phyloP scores from a whole-genome alignment of 2,329 filamentous ascomycete species.

The Cordyceps javanica region DNA sequence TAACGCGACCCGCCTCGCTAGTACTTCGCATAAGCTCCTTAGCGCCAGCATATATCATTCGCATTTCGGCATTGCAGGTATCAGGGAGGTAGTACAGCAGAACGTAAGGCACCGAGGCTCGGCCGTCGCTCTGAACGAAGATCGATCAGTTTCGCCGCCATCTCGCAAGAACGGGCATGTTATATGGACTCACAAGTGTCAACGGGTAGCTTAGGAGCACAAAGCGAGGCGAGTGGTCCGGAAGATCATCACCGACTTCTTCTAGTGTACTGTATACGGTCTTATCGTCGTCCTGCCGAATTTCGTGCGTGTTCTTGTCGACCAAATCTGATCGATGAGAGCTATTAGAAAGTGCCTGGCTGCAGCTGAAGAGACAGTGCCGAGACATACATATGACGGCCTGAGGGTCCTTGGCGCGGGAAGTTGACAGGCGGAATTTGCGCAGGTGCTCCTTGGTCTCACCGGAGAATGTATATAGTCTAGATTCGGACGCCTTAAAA shows the following conservation, averaged over 20 bases:
- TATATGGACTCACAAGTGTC: constrained; percentile 60
- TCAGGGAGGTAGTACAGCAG: constrained; percentile 91
- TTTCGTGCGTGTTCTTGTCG: constrained; percentile 84
- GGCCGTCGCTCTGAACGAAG: constrained; percentile 61
- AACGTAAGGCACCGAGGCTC: constrained; percentile 85
- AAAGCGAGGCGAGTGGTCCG: constrained; percentile 85
- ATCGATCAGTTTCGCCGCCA: background rate
- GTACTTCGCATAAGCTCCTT: constrained; percentile 95
- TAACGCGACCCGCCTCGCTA: constrained; percentile 78
- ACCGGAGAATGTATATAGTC: constrained; percentile 86
- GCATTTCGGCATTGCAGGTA: constrained; percentile 78
- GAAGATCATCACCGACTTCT: constrained; percentile 80
- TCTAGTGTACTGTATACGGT: constrained; percentile 73
- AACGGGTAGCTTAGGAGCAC: constrained; percentile 87
- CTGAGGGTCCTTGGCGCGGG: constrained; percentile 77
- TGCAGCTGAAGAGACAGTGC: background rate
- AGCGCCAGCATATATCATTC: constrained; percentile 93
- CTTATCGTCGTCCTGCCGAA: constrained; percentile 73
- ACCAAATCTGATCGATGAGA: constrained; percentile 64
- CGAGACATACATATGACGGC: constrained; percentile 80
- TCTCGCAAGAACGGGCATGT: background rate
- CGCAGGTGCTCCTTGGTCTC: constrained; percentile 85
- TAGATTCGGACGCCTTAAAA: constrained; percentile 62
- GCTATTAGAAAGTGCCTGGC: background rate
- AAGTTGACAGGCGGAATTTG: constrained; percentile 91